phyloP scores from a whole-genome alignment of 1,139 yeast genomes.

The Lodderomyces orthopsilosis region DNA sequence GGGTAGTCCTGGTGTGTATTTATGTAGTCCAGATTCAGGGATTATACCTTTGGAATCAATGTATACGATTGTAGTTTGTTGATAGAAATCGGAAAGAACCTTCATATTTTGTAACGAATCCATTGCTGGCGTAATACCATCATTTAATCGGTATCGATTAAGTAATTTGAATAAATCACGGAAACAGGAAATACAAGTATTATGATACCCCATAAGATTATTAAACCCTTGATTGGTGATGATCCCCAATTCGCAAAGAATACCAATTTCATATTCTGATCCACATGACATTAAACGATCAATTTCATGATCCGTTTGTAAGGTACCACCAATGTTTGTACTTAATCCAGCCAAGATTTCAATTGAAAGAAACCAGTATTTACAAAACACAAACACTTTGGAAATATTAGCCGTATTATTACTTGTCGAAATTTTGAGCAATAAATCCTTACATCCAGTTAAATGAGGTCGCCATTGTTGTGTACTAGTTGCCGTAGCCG shows the following conservation, averaged over 20 bases:
- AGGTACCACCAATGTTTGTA: constrained; percentile 61
- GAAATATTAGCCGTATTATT: constrained; percentile 16
- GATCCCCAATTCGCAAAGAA: constrained; percentile 29
- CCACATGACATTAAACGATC: constrained; percentile 44
- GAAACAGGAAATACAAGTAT: constrained; percentile 43
- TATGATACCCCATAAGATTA: constrained; percentile 53
- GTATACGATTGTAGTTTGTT: constrained; percentile 12
- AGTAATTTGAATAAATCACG: constrained; percentile 50
- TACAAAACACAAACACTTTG: constrained; percentile 51
- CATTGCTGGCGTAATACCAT: background rate
- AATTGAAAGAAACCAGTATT: constrained; percentile 59
- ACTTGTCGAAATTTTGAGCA: constrained; percentile 16
- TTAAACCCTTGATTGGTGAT: constrained; percentile 48
- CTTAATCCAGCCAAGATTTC: constrained; percentile 63
- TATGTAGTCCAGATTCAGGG: constrained; percentile 10
- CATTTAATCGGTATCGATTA: constrained; percentile 29
- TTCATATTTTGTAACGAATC: constrained; percentile 18
- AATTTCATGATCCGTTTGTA: constrained; percentile 45
- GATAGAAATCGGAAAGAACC: constrained; percentile 23
- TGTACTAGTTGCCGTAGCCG: constrained; percentile 59
- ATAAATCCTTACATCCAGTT: constrained; percentile 60
- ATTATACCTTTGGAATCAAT: constrained; percentile 11
- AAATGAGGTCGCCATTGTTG: constrained; percentile 70
- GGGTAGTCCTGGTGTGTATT: constrained; percentile 13
- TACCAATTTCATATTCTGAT: constrained; percentile 35